phyloP scores from a whole-genome alignment of 192 early-diverging fungal genomes.

The Rhizoclosmatium globosum region DNA sequence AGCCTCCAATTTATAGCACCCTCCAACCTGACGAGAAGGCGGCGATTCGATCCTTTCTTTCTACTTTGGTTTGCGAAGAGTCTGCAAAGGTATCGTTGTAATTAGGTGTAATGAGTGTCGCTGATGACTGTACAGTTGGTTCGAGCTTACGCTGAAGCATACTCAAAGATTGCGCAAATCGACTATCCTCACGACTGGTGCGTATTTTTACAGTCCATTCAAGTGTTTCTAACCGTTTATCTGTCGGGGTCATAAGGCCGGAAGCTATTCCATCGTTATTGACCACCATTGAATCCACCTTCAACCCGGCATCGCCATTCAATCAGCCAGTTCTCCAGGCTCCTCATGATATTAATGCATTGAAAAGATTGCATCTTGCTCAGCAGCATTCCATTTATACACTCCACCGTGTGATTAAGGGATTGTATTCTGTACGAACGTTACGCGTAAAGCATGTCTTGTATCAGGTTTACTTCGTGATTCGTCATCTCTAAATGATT shows the following conservation, averaged over 20 bases:
- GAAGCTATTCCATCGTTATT: slow-evolving; percentile 67
- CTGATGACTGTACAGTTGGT: slow-evolving; percentile 1
- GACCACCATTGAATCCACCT: slow-evolving; percentile 61
- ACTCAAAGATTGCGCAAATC: slow-evolving; percentile 83
- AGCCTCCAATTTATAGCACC: slow-evolving; percentile 48
- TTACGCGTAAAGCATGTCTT: slow-evolving; percentile 68
- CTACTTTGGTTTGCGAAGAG: slow-evolving; percentile 75
- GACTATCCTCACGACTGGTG: slow-evolving; percentile 91
- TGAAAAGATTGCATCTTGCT: slow-evolving; percentile 48
- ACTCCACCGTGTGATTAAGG: slow-evolving; percentile 79
- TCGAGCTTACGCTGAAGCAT: slow-evolving; percentile 68
- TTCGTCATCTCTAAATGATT: slow-evolving; percentile 13
- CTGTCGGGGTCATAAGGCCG: slow-evolving; percentile 53
- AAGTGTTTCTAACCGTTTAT: background rate
- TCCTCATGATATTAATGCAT: background rate
- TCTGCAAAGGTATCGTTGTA: slow-evolving; percentile 60
- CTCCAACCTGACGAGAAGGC: slow-evolving; percentile 77
- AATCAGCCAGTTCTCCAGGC: background rate
- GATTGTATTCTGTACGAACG: slow-evolving; percentile 70
- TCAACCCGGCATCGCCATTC: slow-evolving; percentile 34
- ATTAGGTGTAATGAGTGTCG: background rate
- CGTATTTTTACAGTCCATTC: slow-evolving; percentile 25
- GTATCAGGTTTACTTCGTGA: slow-evolving; percentile 49
- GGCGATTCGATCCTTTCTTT: slow-evolving; percentile 67
- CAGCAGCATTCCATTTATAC: slow-evolving; percentile 79